A percentile compares a stretch with the other conserved stretches of the same genome.
Conservation (phyloP, 805 yeast genomes). For the Lachancea nothofagi region DNA sequence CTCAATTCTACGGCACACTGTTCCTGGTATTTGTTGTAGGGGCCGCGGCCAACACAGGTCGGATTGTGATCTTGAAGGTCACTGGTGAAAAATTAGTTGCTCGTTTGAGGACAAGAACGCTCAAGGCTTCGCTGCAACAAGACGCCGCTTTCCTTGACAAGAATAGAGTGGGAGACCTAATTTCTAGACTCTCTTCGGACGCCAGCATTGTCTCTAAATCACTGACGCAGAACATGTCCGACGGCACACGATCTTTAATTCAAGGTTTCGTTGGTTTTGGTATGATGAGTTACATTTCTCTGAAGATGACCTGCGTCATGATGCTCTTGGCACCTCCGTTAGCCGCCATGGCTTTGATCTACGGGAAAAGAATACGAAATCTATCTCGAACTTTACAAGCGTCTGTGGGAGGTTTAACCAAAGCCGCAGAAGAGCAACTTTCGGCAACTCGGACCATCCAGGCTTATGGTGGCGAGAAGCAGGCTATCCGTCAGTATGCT, state of each 20-base stretch:
- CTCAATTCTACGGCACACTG: constrained; percentile 58
- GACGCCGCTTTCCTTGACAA: constrained; percentile 87
- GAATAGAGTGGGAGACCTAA: constrained; percentile 86
- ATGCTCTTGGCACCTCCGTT: constrained; percentile 77
- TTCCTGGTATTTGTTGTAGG: constrained; percentile 65
- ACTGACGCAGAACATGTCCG: constrained; percentile 82
- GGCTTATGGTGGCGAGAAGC: constrained; percentile 78
- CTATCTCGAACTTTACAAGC: constrained; percentile 75
- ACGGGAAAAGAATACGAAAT: constrained; percentile 72
- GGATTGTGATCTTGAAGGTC: constrained; percentile 66
- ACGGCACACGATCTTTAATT: constrained; percentile 80
- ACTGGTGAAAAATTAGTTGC: constrained; percentile 89
- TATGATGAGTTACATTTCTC: constrained; percentile 86
- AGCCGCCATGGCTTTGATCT: constrained; percentile 69
- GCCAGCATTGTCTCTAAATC: constrained; percentile 83
- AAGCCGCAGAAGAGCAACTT: constrained; percentile 87
- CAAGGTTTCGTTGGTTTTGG: constrained; percentile 82
- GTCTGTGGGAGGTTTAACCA: constrained; percentile 78
- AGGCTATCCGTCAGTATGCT: constrained; percentile 72
- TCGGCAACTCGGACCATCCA: constrained; percentile 84
- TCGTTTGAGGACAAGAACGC: constrained; percentile 68
- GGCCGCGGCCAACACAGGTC: constrained; percentile 71
- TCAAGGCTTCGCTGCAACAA: constrained; percentile 72
- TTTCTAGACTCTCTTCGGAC: constrained; percentile 82
- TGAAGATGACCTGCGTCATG: constrained; percentile 79